phyloP scores from a whole-genome alignment of 805 yeast genomes.

The Myxozyma monticola region DNA sequence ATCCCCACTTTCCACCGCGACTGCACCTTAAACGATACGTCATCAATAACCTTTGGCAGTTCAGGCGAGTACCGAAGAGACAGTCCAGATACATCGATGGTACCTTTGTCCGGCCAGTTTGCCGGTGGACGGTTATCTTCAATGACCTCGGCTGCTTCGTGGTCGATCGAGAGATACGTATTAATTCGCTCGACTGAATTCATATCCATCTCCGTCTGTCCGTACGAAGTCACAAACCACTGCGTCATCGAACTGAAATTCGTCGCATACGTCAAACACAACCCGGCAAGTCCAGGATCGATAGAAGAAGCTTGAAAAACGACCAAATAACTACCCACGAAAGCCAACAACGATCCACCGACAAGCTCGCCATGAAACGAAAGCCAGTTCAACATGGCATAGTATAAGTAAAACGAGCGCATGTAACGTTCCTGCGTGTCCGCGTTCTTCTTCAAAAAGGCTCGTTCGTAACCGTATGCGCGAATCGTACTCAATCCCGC shows the following conservation, averaged over 20 bases:
- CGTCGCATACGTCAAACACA: conserved; percentile 86
- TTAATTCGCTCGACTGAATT: conserved; percentile 91
- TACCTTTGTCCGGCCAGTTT: conserved; percentile 87
- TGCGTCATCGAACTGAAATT: conserved; percentile 83
- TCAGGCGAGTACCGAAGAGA: conserved; percentile 85
- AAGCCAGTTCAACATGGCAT: conserved; percentile 95
- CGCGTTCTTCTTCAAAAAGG: conserved; percentile 79
- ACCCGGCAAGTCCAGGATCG: conserved; percentile 94
- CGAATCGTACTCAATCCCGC: conserved; percentile 91
- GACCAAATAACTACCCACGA: conserved; percentile 73
- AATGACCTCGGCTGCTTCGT: conserved; percentile 71
- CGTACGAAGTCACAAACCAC: conserved; percentile 89
- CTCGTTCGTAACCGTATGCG: conserved; percentile 88
- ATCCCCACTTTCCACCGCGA: conserved; percentile 85
- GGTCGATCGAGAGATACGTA: conserved; percentile 77
- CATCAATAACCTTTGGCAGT: conserved; percentile 82
- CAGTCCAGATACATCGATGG: conserved; percentile 68
- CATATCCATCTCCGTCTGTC: conserved; percentile 91
- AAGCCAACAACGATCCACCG: conserved; percentile 75
- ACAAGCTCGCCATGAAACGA: conserved; percentile 77
- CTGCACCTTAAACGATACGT: conserved; percentile 76
- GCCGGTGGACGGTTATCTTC: conserved; percentile 65
- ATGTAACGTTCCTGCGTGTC: conserved; percentile 76
- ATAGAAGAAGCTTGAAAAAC: conserved; percentile 60
- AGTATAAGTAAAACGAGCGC: conserved; percentile 86